Conservation (phyloP, 2,329 filamentous ascomycete species). For the Aspergillus vadensis region DNA sequence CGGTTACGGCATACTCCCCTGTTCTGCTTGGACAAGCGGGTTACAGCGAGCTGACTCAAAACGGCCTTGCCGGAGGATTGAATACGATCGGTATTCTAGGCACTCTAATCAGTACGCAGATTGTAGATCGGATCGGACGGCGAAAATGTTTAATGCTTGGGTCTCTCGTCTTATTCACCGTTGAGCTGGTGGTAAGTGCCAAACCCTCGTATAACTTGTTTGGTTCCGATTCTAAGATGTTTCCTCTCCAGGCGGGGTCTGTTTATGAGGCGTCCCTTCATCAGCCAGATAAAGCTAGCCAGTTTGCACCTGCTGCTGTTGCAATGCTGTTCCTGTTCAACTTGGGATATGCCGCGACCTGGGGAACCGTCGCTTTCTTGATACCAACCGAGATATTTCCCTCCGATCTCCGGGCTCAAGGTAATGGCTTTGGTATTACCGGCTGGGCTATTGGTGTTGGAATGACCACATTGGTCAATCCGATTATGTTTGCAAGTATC, state of each 20-base stretch:
- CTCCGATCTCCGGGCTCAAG: slow-evolving; percentile 59
- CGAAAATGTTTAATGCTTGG: slow-evolving; percentile 46
- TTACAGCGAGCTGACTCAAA: slow-evolving; percentile 41
- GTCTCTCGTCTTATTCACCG: slow-evolving; percentile 41
- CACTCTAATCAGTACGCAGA: slow-evolving; percentile 54
- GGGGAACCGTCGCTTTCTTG: slow-evolving; percentile 55
- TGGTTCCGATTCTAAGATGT: too few relatives aligned
- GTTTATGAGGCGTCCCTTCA: slow-evolving; percentile 47
- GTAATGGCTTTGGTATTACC: slow-evolving; percentile 60
- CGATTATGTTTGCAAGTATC: slow-evolving; percentile 54
- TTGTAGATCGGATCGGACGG: slow-evolving; percentile 55
- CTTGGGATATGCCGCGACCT: slow-evolving; percentile 51
- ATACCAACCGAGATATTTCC: slow-evolving; percentile 61
- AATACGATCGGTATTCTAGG: slow-evolving; percentile 57
- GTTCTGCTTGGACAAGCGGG: slow-evolving; percentile 32
- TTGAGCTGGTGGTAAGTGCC: slow-evolving; percentile 44
- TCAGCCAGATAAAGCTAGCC: slow-evolving; percentile 37
- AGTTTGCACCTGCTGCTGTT: slow-evolving; percentile 50
- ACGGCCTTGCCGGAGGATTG: slow-evolving; percentile 53
- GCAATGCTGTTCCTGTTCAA: slow-evolving; percentile 52
- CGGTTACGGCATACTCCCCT: slow-evolving; percentile 42
- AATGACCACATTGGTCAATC: slow-evolving; percentile 55
- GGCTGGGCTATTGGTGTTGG: slow-evolving; percentile 62
- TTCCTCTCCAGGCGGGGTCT: slow-evolving; percentile 35
- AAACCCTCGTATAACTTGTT: too few relatives aligned